Percentiles rank a stretch among this genome's conserved stretches.
Conservation (phyloP, 208 protist species). For the Acanthamoeba culbertsoni region DNA sequence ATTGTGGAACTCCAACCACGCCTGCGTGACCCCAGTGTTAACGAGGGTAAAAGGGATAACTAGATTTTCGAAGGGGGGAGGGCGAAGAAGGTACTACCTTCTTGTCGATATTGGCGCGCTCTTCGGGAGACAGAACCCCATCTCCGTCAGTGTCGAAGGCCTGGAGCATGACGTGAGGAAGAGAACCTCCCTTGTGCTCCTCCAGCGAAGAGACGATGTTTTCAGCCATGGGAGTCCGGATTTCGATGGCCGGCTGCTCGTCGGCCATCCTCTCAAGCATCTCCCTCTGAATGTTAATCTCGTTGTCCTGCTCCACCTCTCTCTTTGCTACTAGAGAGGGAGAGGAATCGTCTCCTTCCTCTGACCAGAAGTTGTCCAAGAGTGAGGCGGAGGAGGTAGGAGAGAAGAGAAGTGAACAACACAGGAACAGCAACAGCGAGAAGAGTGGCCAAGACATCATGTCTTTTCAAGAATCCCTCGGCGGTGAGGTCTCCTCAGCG, state of each 20-base stretch:
- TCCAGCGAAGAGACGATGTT: neutral
- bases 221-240: neutral
- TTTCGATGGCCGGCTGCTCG: neutral
- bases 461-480: neutral
- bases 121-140: neutral
- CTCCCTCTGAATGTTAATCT: neutral
- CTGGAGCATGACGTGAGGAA: slow-evolving; percentile 35
- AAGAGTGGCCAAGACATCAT: neutral
- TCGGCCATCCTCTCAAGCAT: neutral
- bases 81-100: too few relatives aligned
- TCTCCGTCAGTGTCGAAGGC: slow-evolving; percentile 46
- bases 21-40: neutral
- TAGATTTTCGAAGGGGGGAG: neutral
- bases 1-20: slow-evolving; percentile 49
- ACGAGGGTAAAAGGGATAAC: neutral
- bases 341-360: neutral
- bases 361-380: neutral
- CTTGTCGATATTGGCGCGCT: slow-evolving; percentile 14
- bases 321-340: too few relatives aligned
- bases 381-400: neutral
- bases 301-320: neutral
- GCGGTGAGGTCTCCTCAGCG: too few relatives aligned
- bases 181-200: neutral
- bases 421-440: neutral
- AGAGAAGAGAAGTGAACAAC: neutral